Percentiles rank a stretch among this genome's conserved stretches.
Evolutionary conservation across 2,329 filamentous ascomycete species (phyloP).

Genomic region (Cadophora luteo-olivacea): DNA sequence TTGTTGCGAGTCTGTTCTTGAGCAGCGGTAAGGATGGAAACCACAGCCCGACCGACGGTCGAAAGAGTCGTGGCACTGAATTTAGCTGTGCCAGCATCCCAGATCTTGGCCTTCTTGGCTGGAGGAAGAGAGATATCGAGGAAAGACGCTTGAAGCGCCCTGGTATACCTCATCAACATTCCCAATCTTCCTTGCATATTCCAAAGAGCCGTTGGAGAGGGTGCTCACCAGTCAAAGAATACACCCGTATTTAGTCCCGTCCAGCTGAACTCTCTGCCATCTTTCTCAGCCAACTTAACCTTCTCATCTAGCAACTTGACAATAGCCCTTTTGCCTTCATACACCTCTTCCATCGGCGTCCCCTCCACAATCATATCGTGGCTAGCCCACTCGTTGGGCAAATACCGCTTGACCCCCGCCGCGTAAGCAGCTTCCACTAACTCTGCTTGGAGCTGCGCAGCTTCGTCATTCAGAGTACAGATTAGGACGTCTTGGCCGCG

Average conservation of each 20-base stretch:
- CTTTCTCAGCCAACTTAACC: constrained; percentile 21
- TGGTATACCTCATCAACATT: neutral
- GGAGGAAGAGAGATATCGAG: constrained; percentile 56
- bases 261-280: constrained; percentile 38
- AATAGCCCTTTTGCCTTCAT: constrained; percentile 7
- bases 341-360: constrained; percentile 13
- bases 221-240: constrained; percentile 37
- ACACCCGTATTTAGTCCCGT: constrained; percentile 44
- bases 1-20: constrained; percentile 36
- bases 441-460: constrained; percentile 18
- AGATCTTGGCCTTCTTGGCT: constrained; percentile 54
- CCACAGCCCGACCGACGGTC: constrained; percentile 45
- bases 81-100: constrained; percentile 40
- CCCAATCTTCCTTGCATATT: too few species aligned
- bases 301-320: constrained; percentile 19
- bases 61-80: constrained; percentile 35
- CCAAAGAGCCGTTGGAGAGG: neutral
- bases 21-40: constrained; percentile 38
- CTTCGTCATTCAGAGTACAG: constrained; percentile 25
- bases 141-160: constrained; percentile 48
- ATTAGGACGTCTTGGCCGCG: constrained; percentile 37
- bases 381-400: constrained; percentile 62
- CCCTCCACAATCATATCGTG: constrained; percentile 28
- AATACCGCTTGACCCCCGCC: constrained; percentile 63
- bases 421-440: constrained; percentile 63